These are phyloP conservation scores for Spinacia oleracea DNA, from an alignment of 179 eudicot species.

Conservation along the genomic window DNA sequence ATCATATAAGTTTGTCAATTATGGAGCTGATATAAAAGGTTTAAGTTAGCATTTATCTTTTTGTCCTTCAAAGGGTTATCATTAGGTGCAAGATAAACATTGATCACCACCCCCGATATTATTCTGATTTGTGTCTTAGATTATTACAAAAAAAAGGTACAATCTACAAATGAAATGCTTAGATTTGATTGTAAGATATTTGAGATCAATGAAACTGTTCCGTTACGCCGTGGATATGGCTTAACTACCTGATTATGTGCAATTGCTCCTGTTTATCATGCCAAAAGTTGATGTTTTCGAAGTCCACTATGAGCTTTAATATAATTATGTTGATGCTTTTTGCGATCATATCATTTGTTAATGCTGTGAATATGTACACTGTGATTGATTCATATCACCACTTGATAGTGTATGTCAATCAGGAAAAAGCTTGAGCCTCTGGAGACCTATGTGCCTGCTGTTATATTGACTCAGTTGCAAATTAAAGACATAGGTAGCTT, in stretches of 20 bases:
- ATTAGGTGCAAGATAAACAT: background rate
- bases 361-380: constrained; percentile 9
- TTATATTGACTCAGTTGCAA: constrained; percentile 78
- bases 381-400: constrained; percentile 26
- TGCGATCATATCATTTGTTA: background rate
- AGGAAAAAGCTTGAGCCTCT: constrained; percentile 95
- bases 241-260: background rate
- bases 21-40: too few species aligned
- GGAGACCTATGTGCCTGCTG: constrained; percentile 90
- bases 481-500: constrained; percentile 78
- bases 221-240: background rate
- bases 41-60: background rate
- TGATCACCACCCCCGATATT: too few species aligned
- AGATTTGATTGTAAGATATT: background rate
- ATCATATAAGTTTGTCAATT: too few species aligned
- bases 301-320: background rate
- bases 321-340: background rate
- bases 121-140: background rate
- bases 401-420: constrained; percentile 37
- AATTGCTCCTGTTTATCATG: background rate
- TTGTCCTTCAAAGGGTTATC: background rate
- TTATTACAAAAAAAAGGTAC: background rate
- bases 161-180: too few species aligned
- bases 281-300: background rate
- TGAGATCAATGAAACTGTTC: background rate